Conservation (phyloP, 1,139 yeast species). For the Hyphopichia burtonii region DNA sequence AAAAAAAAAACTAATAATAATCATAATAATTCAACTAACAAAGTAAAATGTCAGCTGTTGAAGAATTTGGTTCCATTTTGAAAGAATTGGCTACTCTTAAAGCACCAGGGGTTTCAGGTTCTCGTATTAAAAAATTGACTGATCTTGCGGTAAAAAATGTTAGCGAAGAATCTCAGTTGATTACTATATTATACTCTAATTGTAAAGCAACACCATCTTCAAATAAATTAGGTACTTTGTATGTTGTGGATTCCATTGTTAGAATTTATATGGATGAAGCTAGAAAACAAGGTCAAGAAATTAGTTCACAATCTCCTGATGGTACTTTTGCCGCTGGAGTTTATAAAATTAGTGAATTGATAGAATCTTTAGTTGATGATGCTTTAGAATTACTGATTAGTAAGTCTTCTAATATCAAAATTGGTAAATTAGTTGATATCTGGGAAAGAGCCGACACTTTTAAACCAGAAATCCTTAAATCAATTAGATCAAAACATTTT, state of each 20-base stretch:
- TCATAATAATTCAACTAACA: too few relatives aligned
- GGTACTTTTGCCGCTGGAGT: slow-evolving; percentile 81
- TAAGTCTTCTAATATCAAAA: slow-evolving; percentile 62
- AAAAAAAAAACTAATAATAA: background rate
- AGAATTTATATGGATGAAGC: slow-evolving; percentile 83
- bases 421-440: slow-evolving; percentile 80
- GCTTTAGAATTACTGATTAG: slow-evolving; percentile 54
- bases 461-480: slow-evolving; percentile 50
- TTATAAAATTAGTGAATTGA: slow-evolving; percentile 54
- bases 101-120: slow-evolving; percentile 94
- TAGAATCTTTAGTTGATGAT: slow-evolving; percentile 59
- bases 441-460: slow-evolving; percentile 91
- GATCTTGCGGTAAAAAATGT: slow-evolving; percentile 73
- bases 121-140: slow-evolving; percentile 85
- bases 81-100: slow-evolving; percentile 74
- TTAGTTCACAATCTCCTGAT: slow-evolving; percentile 51
- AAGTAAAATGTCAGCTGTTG: slow-evolving; percentile 38
- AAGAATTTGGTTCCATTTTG: slow-evolving; percentile 68
- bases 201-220: slow-evolving; percentile 74
- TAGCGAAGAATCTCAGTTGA: slow-evolving; percentile 53
- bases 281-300: slow-evolving; percentile 47
- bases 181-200: slow-evolving; percentile 61
- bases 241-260: slow-evolving; percentile 89
- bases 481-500: slow-evolving; percentile 61
- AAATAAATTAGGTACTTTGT: slow-evolving; percentile 87